Evolutionary conservation across 345 rosid genomes (phyloP).

Genomic region (Firmiana major): DNA sequence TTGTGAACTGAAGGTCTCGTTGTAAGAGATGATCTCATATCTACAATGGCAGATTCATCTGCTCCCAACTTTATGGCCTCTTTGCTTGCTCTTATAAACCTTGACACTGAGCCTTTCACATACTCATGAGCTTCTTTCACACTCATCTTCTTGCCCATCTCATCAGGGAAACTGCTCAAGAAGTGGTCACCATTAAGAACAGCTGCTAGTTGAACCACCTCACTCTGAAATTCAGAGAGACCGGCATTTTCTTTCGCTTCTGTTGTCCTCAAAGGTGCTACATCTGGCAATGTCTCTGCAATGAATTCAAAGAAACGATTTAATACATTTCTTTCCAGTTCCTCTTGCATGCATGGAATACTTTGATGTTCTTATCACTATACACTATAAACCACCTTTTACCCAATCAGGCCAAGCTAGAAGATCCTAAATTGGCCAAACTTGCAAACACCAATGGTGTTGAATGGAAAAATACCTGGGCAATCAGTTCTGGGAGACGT

Average conservation of each 20-base stretch:
- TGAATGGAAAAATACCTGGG: slow-evolving; percentile 42
- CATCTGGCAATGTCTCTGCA: slow-evolving; percentile 74
- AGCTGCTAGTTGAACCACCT: slow-evolving; percentile 90
- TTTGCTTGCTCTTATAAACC: slow-evolving; percentile 90
- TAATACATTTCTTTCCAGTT: not conserved
- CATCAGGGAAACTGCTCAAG: slow-evolving; percentile 74
- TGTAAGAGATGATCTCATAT: slow-evolving; percentile 88
- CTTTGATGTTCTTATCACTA: no score
- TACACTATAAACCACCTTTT: not conserved
- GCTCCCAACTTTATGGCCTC: slow-evolving; percentile 88
- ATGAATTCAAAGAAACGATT: not conserved
- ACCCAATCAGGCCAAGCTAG: not conserved
- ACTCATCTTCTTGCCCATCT: slow-evolving; percentile 76
- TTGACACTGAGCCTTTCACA: slow-evolving; percentile 56
- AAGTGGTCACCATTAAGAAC: slow-evolving; percentile 91
- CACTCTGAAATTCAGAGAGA: slow-evolving; percentile 76
- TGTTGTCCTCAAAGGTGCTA: slow-evolving; percentile 56
- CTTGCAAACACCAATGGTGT: not conserved
- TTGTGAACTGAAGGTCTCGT: slow-evolving; percentile 51
- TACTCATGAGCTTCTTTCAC: slow-evolving; percentile 83
- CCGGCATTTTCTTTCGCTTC: slow-evolving; percentile 62
- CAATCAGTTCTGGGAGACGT: slow-evolving; percentile 88
- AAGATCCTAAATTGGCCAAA: not conserved
- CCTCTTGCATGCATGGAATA: no score
- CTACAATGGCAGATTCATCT: slow-evolving; percentile 82